Conservation (phyloP, 2,329 filamentous ascomycete species). For the Neurospora crassa region DNA sequence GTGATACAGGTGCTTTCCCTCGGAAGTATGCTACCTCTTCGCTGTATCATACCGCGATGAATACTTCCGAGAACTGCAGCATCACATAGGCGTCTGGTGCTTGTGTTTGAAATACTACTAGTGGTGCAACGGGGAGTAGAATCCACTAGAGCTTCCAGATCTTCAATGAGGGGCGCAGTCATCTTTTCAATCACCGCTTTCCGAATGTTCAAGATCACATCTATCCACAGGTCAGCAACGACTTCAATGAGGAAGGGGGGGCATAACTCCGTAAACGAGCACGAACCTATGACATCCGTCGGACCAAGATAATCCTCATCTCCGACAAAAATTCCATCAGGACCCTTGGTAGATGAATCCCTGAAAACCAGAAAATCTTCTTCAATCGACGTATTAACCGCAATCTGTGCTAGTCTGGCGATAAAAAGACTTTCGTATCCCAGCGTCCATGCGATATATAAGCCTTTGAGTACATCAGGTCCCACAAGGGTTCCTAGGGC, state of each 20-base stretch:
- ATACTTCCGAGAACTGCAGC: not conserved
- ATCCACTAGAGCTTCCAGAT: not conserved
- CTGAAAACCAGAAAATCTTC: not conserved
- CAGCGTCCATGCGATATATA: not conserved
- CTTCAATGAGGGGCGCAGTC: not conserved
- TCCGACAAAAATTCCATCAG: not conserved
- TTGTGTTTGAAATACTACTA: rapidly evolving
- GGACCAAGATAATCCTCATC: not conserved
- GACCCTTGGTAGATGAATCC: not conserved
- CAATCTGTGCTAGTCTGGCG: not conserved
- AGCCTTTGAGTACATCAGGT: rapidly evolving
- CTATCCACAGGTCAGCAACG: not conserved
- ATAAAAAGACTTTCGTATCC: not conserved
- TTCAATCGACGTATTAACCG: not conserved
- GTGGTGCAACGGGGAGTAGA: not conserved
- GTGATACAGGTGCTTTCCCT: not conserved
- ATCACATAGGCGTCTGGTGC: not conserved
- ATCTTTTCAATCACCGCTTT: not conserved
- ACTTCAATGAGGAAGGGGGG: not conserved
- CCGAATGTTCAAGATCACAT: not conserved
- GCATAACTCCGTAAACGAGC: not conserved
- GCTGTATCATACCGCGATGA: not conserved
- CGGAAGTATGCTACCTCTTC: not conserved
- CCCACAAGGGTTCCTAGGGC: not conserved
- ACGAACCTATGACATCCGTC: not conserved